Evolutionary conservation across 2,329 filamentous ascomycete genomes (phyloP).

Genomic region (Colletotrichum limetticola): DNA sequence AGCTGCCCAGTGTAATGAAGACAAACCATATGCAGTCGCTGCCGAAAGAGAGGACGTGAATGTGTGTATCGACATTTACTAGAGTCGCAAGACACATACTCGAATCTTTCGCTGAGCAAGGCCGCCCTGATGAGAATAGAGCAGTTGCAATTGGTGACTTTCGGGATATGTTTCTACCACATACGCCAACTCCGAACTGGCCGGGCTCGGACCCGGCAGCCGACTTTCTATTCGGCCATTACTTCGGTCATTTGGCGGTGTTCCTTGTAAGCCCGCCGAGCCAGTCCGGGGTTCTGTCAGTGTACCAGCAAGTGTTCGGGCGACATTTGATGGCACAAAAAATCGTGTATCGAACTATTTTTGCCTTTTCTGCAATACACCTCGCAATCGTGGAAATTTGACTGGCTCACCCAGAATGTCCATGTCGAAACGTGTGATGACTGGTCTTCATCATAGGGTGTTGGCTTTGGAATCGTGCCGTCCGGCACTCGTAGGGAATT

Average conservation of each 20-base stretch:
- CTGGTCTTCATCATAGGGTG: not conserved
- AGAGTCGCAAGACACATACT: not conserved
- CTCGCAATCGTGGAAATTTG: not conserved
- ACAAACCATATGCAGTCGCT: not conserved
- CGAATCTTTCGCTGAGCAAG: not conserved
- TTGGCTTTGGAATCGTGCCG: not conserved
- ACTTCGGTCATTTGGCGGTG: not conserved
- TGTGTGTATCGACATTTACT: not conserved
- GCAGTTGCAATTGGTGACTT: not conserved
- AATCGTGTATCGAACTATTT: not conserved
- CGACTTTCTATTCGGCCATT: not conserved
- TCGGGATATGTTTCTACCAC: not conserved
- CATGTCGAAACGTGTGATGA: not conserved
- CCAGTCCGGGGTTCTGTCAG: not conserved
- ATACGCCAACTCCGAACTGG: not conserved
- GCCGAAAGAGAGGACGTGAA: not conserved
- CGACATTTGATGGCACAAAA: not conserved
- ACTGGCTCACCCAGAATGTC: not conserved
- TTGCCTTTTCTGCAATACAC: not conserved
- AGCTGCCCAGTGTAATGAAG: not conserved
- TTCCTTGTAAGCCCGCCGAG: no score
- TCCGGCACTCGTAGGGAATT: not conserved
- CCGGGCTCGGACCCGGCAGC: not conserved
- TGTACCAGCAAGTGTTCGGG: not conserved
- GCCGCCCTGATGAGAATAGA: not conserved